Evolutionary conservation across 208 protist genomes (phyloP), one percentile per base, ranked within the genome.

Genomic region (Jaenimonas drosophilae): DNA sequence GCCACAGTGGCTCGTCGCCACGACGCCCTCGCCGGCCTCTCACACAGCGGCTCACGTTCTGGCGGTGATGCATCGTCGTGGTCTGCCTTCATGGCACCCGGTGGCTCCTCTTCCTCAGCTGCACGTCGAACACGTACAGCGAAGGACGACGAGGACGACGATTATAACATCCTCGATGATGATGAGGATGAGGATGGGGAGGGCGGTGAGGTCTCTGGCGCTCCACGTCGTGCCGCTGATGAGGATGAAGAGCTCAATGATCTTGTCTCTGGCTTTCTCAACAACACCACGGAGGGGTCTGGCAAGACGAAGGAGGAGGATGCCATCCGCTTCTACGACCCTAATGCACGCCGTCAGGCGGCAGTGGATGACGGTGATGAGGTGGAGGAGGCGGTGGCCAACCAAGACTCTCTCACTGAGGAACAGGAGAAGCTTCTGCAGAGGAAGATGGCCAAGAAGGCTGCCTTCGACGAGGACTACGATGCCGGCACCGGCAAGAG

Each of bases 371-470:
- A 54, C 29, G 73, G 88, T 30, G 63, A 43, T 3, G 64, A 68
- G 25, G 46, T 59, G 6, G 55, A 73, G 27, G 61, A 59, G 2
- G 71, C 54, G 16, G 74, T 85, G 39, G 57, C 47, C 9, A 31
- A 68, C 6, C 72, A 79, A 4, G 59, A 47, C 21, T 32, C 31
- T 41, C 70, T 88, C 21, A 85, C 69, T 14, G 72, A 76, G 50
- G 89, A 90, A 50, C 72, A 88, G 60, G 80, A 91, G 61, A 59
- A 75, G 0, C 43, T 77, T 14, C 21, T 88, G 43, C 71, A 89
- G 69, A 89, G 90, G 54, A 89, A 82, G 53, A 86, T 92, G 72
- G 78, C 76, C n/a, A 90, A 95, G 64, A 95, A 96, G 53, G 68
- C 76, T 31, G 64, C 59, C n/a, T 92, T 93, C 62, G 60, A 93